Evolutionary conservation across 2,329 filamentous ascomycete genomes (phyloP).

Genomic region (Epichloe typhina): DNA sequence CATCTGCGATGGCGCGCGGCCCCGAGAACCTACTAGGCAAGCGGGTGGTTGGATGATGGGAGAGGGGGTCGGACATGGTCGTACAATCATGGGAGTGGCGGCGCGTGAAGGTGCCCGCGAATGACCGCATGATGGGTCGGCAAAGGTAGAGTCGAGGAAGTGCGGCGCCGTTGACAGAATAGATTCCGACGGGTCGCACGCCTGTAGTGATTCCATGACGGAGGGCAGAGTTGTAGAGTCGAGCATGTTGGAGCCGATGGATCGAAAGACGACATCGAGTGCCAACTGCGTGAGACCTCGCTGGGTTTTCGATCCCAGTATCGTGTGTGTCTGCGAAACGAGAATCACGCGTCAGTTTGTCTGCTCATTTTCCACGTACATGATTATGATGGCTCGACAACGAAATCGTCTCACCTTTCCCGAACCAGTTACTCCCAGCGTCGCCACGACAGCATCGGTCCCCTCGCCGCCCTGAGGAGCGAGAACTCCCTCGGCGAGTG

Average conservation of each 20-base stretch:
- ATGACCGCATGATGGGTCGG: slow-evolving; percentile 44
- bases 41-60: slow-evolving; percentile 12
- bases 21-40: slow-evolving; percentile 9
- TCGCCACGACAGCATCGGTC: slow-evolving; percentile 80
- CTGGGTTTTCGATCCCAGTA: slow-evolving; percentile 75
- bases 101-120: slow-evolving; percentile 51
- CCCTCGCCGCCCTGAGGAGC: slow-evolving; percentile 60
- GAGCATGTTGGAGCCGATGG: slow-evolving; percentile 59
- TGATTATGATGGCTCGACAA: too few relatives aligned
- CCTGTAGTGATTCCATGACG: slow-evolving; percentile 59
- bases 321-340: slow-evolving; percentile 75
- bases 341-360: too few relatives aligned
- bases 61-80: slow-evolving; percentile 22
- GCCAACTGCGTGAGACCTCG: slow-evolving; percentile 85
- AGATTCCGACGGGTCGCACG: slow-evolving; percentile 71
- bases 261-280: slow-evolving; percentile 79
- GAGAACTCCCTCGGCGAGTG: slow-evolving; percentile 70
- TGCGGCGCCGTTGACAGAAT: slow-evolving; percentile 58
- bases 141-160: slow-evolving; percentile 69
- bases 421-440: slow-evolving; percentile 85
- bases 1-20: slow-evolving; percentile 8
- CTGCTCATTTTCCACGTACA: too few relatives aligned
- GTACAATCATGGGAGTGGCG: slow-evolving; percentile 56
- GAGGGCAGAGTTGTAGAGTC: slow-evolving; percentile 43
- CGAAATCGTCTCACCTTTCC: slow-evolving; percentile 57